These are phyloP conservation scores for Pleurostoma richardsiae DNA, from an alignment of 2,329 filamentous ascomycete species.

Conservation along the genomic window DNA sequence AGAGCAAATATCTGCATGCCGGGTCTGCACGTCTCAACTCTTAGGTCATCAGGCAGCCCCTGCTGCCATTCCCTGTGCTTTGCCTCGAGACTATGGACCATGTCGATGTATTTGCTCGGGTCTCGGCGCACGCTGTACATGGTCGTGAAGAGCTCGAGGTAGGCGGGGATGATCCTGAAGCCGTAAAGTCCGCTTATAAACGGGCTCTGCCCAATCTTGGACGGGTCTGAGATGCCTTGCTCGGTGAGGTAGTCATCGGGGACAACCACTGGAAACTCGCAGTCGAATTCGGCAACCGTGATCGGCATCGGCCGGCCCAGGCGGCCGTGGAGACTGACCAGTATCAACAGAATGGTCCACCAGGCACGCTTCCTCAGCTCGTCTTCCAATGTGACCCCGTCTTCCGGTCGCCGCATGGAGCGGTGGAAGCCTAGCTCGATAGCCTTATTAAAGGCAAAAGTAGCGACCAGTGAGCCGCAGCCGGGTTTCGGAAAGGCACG, in stretches of 20 bases:
- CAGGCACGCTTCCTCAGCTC: constrained; percentile 76
- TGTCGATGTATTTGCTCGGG: constrained; percentile 56
- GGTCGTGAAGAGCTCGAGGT: constrained; percentile 69
- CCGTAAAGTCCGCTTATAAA: constrained; percentile 63
- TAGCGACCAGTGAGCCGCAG: constrained; percentile 63
- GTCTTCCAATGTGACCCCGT: constrained; percentile 54
- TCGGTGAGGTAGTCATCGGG: constrained; percentile 67
- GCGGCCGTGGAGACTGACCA: constrained; percentile 66
- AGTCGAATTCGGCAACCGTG: constrained; percentile 69
- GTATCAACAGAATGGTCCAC: constrained; percentile 65
- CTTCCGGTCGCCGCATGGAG: constrained; percentile 47
- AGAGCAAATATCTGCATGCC: constrained; percentile 46
- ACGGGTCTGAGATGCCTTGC: constrained; percentile 50
- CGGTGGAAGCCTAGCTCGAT: constrained; percentile 74
- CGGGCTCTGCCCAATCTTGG: constrained; percentile 53
- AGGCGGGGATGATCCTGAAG: constrained; percentile 61
- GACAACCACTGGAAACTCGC: constrained; percentile 68
- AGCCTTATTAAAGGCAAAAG: constrained; percentile 60
- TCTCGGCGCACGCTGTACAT: constrained; percentile 68
- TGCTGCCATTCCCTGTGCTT: constrained; percentile 60
- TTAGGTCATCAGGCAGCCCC: constrained; percentile 57
- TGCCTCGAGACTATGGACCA: constrained; percentile 60
- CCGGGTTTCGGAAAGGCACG: constrained; percentile 77
- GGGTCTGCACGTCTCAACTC: constrained; percentile 34
- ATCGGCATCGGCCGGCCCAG: constrained; percentile 75